Conservation (phyloP, 257 asterid genomes). For the Agastache rugosa region DNA sequence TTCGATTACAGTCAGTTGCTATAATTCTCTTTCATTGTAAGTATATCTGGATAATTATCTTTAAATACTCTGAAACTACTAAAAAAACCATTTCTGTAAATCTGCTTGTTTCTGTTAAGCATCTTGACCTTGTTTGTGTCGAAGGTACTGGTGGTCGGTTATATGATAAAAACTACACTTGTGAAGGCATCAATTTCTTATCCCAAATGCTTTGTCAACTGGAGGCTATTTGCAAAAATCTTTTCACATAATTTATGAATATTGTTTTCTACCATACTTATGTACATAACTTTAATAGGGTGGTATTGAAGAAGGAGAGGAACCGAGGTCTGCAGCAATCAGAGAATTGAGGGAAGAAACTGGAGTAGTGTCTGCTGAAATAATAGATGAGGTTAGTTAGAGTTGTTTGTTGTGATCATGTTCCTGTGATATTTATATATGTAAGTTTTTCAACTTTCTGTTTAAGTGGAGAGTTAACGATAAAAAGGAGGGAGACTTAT, state of each 20-base stretch:
- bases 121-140: constrained; percentile 13
- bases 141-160: background rate
- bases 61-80: constrained; percentile 16
- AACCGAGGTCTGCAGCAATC: constrained; percentile 87
- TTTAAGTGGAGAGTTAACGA: background rate
- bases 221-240: background rate
- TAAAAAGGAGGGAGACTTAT: background rate
- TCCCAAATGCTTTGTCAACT: constrained; percentile 7
- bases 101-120: background rate
- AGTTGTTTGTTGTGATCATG: constrained; percentile 2
- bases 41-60: background rate
- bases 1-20: constrained; percentile 1
- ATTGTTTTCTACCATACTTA: constrained; percentile 7
- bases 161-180: background rate
- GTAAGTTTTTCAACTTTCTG: background rate
- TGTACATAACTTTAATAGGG: constrained; percentile 55
- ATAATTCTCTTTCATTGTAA: background rate
- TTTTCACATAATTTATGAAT: background rate
- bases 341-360: constrained; percentile 96
- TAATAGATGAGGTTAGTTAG: constrained; percentile 76
- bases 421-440: background rate
- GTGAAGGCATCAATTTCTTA: background rate
- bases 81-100: background rate
- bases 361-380: constrained; percentile 87
- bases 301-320: constrained; percentile 96